phyloP scores from a whole-genome alignment of 768 basidiomycete genomes.

The Naganishia onofrii region DNA sequence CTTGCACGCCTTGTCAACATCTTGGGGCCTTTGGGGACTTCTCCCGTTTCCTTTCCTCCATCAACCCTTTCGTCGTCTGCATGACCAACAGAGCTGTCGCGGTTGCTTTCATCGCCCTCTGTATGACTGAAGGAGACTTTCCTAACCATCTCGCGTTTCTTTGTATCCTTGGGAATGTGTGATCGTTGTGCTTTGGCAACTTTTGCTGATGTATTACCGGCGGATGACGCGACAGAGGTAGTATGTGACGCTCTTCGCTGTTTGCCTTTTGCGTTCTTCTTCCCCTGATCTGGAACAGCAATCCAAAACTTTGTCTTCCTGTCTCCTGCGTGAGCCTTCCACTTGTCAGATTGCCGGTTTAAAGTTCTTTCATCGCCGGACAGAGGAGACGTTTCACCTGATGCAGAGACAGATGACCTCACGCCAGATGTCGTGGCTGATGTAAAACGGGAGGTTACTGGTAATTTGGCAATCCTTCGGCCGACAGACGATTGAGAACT shows the following conservation, averaged over 20 bases:
- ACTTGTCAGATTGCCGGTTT: neutral
- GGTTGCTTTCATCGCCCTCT: slow-evolving; percentile 1
- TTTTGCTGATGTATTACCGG: neutral
- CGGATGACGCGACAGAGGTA: slow-evolving; percentile 30
- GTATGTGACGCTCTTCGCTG: slow-evolving; percentile 21
- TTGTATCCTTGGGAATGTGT: neutral
- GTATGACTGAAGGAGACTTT: slow-evolving; percentile 1
- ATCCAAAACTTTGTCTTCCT: slow-evolving; percentile 4
- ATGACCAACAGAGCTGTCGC: slow-evolving; percentile 16
- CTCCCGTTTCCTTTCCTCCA: neutral
- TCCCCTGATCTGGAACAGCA: neutral
- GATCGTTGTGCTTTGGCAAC: neutral
- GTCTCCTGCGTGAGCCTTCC: neutral
- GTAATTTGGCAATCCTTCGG: slow-evolving; percentile 15
- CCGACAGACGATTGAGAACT: slow-evolving; percentile 10
- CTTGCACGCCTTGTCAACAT: neutral
- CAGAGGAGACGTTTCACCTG: slow-evolving; percentile 29
- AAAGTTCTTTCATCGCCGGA: neutral
- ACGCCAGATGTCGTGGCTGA: slow-evolving; percentile 21
- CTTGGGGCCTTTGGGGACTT: neutral
- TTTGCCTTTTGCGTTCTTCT: slow-evolving; percentile 3
- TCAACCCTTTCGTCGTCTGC: slow-evolving; percentile 18
- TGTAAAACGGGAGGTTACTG: neutral
- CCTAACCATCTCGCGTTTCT: neutral
- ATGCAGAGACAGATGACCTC: slow-evolving; percentile 30